Conservation (phyloP, 169 alveolate genomes). For the Eimeria sp. region DNA sequence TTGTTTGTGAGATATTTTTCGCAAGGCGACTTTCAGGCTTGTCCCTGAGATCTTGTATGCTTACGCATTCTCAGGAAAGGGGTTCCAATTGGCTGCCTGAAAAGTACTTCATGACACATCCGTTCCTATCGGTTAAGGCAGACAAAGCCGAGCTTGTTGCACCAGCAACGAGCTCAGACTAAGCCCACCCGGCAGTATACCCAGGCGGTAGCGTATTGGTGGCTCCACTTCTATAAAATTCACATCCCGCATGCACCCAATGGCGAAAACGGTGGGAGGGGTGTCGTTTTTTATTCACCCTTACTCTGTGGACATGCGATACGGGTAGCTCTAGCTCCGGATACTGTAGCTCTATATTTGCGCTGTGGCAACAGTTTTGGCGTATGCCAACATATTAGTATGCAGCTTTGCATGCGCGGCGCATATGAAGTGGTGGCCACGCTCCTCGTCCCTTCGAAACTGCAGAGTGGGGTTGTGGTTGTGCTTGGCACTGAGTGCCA, state of each 20-base stretch:
- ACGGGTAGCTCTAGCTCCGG: not conserved
- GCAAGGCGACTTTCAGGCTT: not conserved
- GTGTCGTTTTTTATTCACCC: not conserved
- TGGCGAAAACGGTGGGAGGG: not conserved
- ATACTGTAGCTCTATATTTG: not conserved
- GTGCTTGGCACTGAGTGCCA: not conserved
- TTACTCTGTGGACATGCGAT: not conserved
- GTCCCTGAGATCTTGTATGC: not conserved
- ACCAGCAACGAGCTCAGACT: not conserved
- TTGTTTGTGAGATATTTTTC: too few relatives aligned
- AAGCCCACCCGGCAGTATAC: not conserved
- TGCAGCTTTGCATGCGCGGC: not conserved
- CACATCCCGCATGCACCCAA: not conserved
- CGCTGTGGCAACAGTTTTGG: not conserved
- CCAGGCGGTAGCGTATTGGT: not conserved
- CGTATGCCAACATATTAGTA: not conserved
- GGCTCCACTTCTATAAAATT: not conserved
- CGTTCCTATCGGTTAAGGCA: conserved; percentile 84
- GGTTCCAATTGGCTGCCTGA: conserved; percentile 93
- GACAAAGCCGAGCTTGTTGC: not conserved
- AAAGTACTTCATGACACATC: conserved; percentile 92
- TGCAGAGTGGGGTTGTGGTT: not conserved
- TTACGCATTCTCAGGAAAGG: conserved; percentile 88
- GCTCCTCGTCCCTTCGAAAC: not conserved
- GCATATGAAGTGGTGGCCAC: not conserved